Base-by-base conservation (phyloP, 352 stramenopile species). In the Phytopythium mirpurense region DNA sequence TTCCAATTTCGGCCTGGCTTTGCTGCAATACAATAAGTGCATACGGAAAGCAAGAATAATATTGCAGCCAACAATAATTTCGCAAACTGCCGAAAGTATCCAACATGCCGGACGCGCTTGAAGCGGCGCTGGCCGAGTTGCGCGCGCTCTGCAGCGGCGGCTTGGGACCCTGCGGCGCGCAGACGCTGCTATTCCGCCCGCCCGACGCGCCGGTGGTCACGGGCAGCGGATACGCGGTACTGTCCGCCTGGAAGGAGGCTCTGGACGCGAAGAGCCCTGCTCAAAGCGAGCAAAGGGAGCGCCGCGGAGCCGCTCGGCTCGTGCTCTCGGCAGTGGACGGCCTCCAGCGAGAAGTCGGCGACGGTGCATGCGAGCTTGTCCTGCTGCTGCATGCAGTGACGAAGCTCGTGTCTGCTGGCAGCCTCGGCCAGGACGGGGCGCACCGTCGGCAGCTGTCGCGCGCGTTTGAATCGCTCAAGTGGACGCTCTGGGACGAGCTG, bases 281-380 rank as follows among this genome's bases (percentile, higher is more conserved):
- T 11, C 27, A 52, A 14, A 38, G 11, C 6, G 36, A 57, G 15
- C 46, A 24, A 14, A 2, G 32, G 24, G 23, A 26, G 23, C 34
- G 23, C 14, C 38, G 40, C 31, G 54, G 63, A 8, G 65, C 90
- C 14, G 62, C 72, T 15, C 65, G 31, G 23, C 68, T 83, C 46
- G 48, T 90, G 11, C 51, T 92, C 14, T 47, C 76, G 45, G 70
- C 72, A 11, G 74, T 61, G 10, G 62, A 83, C 31, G 68, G 69
- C 0, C 54, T 93, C 16, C 72, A 87, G 32, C 51, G 60, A 5
- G 68, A 83, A 48, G 34, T 69, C 1, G 82, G 79, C 0, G 82
- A 93, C 24, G 77, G 73, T 1, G 65, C 67, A 7, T 82, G 57
- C 15, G 63, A 80, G 57, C 85, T 90, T 46, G 62, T 90, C 38